Evolutionary conservation across 2,329 filamentous ascomycete genomes (phyloP), one percentile per base, ranked within the genome.

Genomic region (Colletotrichum shisoi): DNA sequence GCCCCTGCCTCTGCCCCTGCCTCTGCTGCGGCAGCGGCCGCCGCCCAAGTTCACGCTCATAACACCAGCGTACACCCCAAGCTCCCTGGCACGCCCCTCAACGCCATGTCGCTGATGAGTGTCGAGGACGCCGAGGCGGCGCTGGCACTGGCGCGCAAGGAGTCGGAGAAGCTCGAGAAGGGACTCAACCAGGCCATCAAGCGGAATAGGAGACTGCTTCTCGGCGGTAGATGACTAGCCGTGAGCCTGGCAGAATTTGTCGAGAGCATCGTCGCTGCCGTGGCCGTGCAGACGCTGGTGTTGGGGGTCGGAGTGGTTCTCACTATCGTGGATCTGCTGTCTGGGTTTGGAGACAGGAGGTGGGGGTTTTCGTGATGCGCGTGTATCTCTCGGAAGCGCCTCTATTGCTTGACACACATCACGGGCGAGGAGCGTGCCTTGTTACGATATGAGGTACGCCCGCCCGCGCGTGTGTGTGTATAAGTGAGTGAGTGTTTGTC

Each of bases 91-190:
- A 68, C 65, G 71, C 75, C 79, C n/a, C 79, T 82, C 58, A 79
- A 78, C 42, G 82, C 80, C 65, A 84, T 86, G 69, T 83, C 84
- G 5, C 77, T 87, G 8, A 85, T 90, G 81, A 86, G 80, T 54
- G 81, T 89, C 2, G 84, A 89, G 69, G 89, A 91, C 67, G 84
- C 87, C 2, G 89, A 91, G 77, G 79, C 78, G 63, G 84, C 84
- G 52, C 78, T 86, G 49, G 71, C 75, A 24, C 75, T 82, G 44
- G 83, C 85, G 34, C 81, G 83, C 57, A 86, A 84, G 73, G 88
- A 90, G 74, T 84, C 85, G 7, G 87, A 89, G 70, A 84, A 81
- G 72, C 74, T 89, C 37, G 87, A 90, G 77, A 89, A 87, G 79
- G 84, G 79, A 51, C 76, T 90, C 62, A 86, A 86, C 73, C 80